These are phyloP conservation scores for Solanum arcanum DNA, from an alignment of 257 asterid species.

Conservation along the genomic window DNA sequence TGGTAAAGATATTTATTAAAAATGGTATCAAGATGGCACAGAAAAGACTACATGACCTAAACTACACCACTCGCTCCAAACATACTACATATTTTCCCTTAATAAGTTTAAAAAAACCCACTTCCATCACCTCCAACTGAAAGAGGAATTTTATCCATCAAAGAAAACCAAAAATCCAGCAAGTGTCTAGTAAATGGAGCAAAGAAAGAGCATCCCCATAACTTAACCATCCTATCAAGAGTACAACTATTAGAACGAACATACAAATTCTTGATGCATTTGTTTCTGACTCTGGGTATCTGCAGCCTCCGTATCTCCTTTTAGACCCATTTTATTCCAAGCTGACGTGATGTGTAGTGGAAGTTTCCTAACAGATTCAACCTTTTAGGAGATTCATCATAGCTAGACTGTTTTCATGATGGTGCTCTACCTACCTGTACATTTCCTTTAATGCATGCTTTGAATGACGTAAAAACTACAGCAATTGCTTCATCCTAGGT, in stretches of 20 bases:
- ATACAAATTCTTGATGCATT: neutral
- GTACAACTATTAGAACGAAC: neutral
- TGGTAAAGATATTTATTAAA: neutral
- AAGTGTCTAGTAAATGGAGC: neutral
- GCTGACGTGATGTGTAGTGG: neutral
- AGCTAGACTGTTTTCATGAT: neutral
- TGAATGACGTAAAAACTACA: neutral
- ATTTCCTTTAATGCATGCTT: neutral
- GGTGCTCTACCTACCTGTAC: neutral
- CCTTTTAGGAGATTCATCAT: neutral
- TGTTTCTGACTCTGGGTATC: neutral
- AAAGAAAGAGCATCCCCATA: neutral
- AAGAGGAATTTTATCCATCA: neutral
- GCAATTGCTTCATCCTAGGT: neutral
- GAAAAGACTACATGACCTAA: neutral
- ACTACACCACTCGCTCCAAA: neutral
- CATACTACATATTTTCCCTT: neutral
- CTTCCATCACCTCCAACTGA: neutral
- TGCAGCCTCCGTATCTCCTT: neutral
- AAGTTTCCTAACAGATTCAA: neutral
- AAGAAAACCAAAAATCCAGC: neutral
- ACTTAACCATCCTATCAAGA: neutral
- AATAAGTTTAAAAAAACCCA: neutral
- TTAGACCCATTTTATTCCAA: neutral
- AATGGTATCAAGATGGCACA: neutral